Base-by-base conservation (phyloP, 2,329 filamentous ascomycete genomes). In the Hypomyces perniciosus region DNA sequence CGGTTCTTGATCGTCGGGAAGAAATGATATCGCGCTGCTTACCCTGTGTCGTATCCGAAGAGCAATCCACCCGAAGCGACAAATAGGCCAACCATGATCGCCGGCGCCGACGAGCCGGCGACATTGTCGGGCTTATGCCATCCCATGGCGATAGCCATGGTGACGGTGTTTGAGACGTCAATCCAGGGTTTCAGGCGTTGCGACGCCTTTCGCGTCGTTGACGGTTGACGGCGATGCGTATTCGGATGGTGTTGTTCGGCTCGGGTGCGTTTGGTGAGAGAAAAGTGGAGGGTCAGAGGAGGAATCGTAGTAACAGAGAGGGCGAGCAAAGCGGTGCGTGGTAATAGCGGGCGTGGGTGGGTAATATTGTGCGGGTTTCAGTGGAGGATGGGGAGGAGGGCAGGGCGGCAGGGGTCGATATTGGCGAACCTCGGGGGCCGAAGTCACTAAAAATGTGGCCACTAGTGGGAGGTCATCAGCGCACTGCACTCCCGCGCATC, bases 61-160 rank as follows among this genome's bases (percentile, higher is more conserved):
- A 87, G 73, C 46, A 86, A 69, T 58, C 84, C 84, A 63, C 83
- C 84, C 52, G 80, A 83, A 56, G 84, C 83, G 60, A 86, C 84
- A 66, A 87, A 86, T 59, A 85, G 72, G 56, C 83, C 83, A 68
- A 87, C 79, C 78, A 87, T 82, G 68, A 86, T 85, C 62, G 83
- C 83, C 60, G 82, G 83, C 65, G 82, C 83, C 63, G 85, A 83
- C 62, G 83, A 85, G 67, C 85, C 85, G 65, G 84, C 80, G 68
- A 86, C 83, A 76, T 85, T 85, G 71, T 85, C 81, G 68, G 85
- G 85, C 74, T 86, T 88, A 61, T 81, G 83, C 82, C 81, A 85
- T 72, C 80, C 79, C 79, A 83, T 83, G 79, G 79, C 79, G 67
- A 78, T 76, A 65, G 78, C 78, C 79, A 82, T 83, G 77, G 77